phyloP scores from a whole-genome alignment of 208 protist species.

The Acanthamoeba royreba region DNA sequence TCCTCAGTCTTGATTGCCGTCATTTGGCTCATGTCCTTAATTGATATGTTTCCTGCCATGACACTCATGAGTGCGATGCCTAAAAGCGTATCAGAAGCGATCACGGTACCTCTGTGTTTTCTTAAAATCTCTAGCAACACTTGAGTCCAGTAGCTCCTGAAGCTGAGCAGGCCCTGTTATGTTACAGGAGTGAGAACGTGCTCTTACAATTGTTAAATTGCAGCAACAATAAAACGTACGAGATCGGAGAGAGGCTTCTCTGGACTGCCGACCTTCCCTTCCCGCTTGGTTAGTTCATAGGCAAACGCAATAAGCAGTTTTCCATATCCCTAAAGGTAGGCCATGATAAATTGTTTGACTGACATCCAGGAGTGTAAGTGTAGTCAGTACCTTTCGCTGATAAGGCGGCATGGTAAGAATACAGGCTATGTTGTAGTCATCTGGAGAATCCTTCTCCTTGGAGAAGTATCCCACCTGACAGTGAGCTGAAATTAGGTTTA shows the following conservation, averaged over 20 bases:
- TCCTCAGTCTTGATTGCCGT: too few species aligned
- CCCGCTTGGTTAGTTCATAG: slow-evolving; percentile 96
- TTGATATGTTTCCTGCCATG: too few species aligned
- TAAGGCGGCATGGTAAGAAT: slow-evolving; percentile 97
- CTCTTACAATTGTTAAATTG: background rate
- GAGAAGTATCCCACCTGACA: slow-evolving; percentile 95
- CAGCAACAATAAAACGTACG: background rate
- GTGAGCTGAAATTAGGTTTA: background rate
- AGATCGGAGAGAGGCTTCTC: slow-evolving; percentile 99
- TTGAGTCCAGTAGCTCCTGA: slow-evolving; percentile 90
- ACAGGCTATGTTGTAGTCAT: slow-evolving; percentile 98
- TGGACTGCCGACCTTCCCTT: slow-evolving; percentile 94
- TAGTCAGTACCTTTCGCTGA: slow-evolving; percentile 69
- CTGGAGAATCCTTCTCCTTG: slow-evolving; percentile 94
- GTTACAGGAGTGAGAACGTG: too few species aligned
- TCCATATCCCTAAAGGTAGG: slow-evolving; percentile 92
- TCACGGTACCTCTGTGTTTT: slow-evolving; percentile 49
- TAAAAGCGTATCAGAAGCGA: too few species aligned
- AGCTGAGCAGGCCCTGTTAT: slow-evolving; percentile 90
- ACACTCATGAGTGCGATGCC: too few species aligned
- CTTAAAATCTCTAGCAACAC: slow-evolving; percentile 84
- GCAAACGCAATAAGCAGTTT: slow-evolving; percentile 96
- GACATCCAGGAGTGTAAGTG: slow-evolving; percentile 72
- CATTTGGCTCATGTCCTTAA: too few species aligned
- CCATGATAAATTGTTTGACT: slow-evolving; percentile 69